Base-by-base conservation (phyloP, 768 basidiomycete genomes). In the Xanthoconium stramineum region DNA sequence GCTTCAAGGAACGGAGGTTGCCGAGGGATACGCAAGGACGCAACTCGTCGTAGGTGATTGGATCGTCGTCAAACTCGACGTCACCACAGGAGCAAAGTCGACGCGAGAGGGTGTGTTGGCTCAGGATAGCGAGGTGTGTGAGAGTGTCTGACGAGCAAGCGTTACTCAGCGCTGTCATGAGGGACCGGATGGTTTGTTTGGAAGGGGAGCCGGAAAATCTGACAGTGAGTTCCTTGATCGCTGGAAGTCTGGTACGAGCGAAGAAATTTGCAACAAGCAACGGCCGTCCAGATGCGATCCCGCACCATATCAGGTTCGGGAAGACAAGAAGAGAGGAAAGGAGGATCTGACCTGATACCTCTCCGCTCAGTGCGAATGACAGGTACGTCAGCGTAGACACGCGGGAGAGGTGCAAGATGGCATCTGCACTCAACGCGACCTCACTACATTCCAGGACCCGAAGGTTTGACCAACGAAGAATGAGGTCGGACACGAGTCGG, bases 391-490 rank as follows among this genome's bases (percentile, higher is more conserved):
- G n/a, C 20, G 7, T 15, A 15, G 35, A 17, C 13, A 37, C 8
- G 20, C 35, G 47, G 24, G 47, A 24, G 14, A 48, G 13, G 17
- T 48, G 47, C 17, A 48, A 11, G 47, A 48, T 37, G 35, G 35
- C 35, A 28, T 48, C 35, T 14, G 47, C 20, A 14, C 20, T 37
- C 47, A 48, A 37, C 1, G 24, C 33, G 35, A 48, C 35, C 13
- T 36, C 35, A 30, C 40, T 7, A 45, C 52, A 55, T 5, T 55
- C 47, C 9, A 55, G 32, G n/a, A 14, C 3, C 20, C 28, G 44
- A 40, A 57, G n/a, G 17, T 37, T 30, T 30, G 55, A 42, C 57
- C 55, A 57, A 9, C n/a, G 37, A 15, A 50, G 43, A n/a, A 52
- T 40, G 3, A 36, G 30, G 8, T 33, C 15, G 2, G 50, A 52